Evolutionary conservation across 106 monocot genomes (phyloP), one percentile per base, ranked within the genome.

Genomic region (Posidonia australis): DNA sequence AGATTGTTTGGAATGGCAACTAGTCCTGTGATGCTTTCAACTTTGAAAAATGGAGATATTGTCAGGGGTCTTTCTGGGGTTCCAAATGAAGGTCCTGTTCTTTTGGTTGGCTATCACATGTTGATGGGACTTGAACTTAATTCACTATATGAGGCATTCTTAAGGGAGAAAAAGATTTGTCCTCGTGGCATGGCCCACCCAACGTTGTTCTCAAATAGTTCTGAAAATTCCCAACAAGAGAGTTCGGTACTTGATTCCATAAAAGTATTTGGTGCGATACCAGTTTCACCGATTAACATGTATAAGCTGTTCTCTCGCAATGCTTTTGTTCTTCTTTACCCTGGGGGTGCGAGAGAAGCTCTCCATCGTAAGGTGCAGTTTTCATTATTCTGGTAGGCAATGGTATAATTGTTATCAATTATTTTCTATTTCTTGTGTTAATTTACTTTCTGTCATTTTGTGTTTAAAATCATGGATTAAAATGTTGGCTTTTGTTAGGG

Each of bases 331-430:
- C 87, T 96, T 70, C 90, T 98, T 41, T 98, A 90, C 70, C 96
- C 96, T 31, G 96, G 96, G 16, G 96, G 96, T 48, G 87, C 81
- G 29, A 86, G 90, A 13, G 96, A 98, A 76, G 90, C 96, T 57
- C 66, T 87, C 49, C 96, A 98, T 79, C 76, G 80, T 49, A 96
- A 90, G 96, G 96, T 98, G 51, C 45, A 63, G 16, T 74, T 57
- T n/a, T n/a, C n/a, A n/a, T n/a, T n/a, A n/a, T n/a, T n/a, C n/a
- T n/a, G n/a, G n/a, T n/a, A n/a, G n/a, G n/a, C n/a, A n/a, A n/a
- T n/a, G n/a, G n/a, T n/a, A n/a, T n/a, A n/a, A n/a, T n/a, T n/a
- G n/a, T n/a, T n/a, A n/a, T n/a, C n/a, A n/a, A n/a, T n/a, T n/a
- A 20, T 47, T 53, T 47, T 19, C 32, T 25, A 25, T 32, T 36